Conservation (phyloP, 164 flowering plant species). For the grape (Vitis vinifera) region DNA sequence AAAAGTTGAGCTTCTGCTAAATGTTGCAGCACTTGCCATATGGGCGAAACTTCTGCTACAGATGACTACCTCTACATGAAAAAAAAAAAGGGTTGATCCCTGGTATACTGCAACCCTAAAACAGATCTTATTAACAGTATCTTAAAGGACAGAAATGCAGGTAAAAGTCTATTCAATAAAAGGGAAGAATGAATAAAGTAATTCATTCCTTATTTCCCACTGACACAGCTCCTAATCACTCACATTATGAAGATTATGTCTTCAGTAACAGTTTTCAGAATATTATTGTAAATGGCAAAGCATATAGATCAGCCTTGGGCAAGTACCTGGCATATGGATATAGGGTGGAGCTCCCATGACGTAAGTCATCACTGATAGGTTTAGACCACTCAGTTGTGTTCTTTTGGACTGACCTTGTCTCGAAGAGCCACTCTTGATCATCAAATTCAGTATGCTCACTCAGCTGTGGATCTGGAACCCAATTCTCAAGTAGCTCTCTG, state of each 20-base stretch:
- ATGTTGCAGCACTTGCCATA: too few species aligned
- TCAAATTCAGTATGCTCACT: conserved; percentile 6
- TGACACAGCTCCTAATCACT: neutral
- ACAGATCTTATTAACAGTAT: too few species aligned
- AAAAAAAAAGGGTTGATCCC: too few species aligned
- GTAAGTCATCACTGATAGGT: neutral
- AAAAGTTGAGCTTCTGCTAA: too few species aligned
- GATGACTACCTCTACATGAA: too few species aligned
- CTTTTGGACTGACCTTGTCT: neutral
- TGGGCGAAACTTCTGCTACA: too few species aligned
- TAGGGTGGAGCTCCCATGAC: neutral
- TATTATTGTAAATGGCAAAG: neutral
- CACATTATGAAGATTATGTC: neutral
- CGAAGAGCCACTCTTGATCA: conserved; percentile 13
- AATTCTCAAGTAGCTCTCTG: conserved; percentile 2
- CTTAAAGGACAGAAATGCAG: too few species aligned
- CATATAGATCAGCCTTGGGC: neutral
- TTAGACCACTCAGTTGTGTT: conserved; percentile 2
- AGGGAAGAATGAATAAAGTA: too few species aligned
- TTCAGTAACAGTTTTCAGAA: neutral
- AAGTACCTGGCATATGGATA: neutral
- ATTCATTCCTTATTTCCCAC: neutral
- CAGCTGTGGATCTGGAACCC: conserved; percentile 8
- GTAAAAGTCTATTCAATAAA: too few species aligned
- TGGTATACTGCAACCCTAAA: too few species aligned